Evolutionary conservation across 1,139 yeast species (phyloP).

Genomic region (Suhomyces yuchorum): DNA sequence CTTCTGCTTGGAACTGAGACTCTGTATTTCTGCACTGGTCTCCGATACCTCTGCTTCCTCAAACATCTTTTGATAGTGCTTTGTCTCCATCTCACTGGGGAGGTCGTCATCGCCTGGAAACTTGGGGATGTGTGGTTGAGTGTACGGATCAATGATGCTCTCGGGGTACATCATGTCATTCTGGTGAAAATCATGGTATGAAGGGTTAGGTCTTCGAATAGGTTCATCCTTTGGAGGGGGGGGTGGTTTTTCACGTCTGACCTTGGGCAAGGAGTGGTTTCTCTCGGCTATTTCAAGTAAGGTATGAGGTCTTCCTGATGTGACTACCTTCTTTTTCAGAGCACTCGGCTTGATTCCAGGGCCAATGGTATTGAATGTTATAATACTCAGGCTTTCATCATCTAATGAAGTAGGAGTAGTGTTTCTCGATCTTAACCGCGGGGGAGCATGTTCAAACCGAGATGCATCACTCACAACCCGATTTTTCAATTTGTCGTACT

Average conservation of each 20-base stretch:
- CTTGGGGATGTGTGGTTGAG: conserved; percentile 4
- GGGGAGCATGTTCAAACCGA: conserved; percentile 21
- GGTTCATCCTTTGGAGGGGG: conserved; percentile 14
- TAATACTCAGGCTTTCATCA: conserved; percentile 16
- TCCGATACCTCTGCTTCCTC: conserved; percentile 4
- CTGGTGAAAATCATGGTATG: conserved; percentile 11
- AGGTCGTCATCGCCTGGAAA: conserved; percentile 18
- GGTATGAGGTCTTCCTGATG: conserved; percentile 6
- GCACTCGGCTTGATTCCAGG: conserved; percentile 4
- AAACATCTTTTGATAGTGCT: conserved; percentile 15
- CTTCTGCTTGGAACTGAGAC: conserved; percentile 29
- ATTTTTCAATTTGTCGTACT: conserved; percentile 12
- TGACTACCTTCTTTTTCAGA: conserved; percentile 8
- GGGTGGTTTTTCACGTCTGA: conserved; percentile 10
- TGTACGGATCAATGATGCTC: conserved; percentile 12
- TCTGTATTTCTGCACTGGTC: conserved; percentile 14
- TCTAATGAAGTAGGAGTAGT: conserved; percentile 19
- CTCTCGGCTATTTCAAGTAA: conserved; percentile 14
- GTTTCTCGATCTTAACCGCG: conserved; percentile 20
- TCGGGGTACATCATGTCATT: conserved; percentile 12
- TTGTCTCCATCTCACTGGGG: conserved; percentile 25
- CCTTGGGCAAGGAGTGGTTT: conserved; percentile 6
- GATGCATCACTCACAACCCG: conserved; percentile 22
- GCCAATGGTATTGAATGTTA: conserved; percentile 15
- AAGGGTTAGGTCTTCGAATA: conserved; percentile 4